Percentiles rank a stretch among this genome's conserved stretches.
phyloP scores from a whole-genome alignment of 2,329 filamentous ascomycete genomes.

The Fusarium sp. region DNA sequence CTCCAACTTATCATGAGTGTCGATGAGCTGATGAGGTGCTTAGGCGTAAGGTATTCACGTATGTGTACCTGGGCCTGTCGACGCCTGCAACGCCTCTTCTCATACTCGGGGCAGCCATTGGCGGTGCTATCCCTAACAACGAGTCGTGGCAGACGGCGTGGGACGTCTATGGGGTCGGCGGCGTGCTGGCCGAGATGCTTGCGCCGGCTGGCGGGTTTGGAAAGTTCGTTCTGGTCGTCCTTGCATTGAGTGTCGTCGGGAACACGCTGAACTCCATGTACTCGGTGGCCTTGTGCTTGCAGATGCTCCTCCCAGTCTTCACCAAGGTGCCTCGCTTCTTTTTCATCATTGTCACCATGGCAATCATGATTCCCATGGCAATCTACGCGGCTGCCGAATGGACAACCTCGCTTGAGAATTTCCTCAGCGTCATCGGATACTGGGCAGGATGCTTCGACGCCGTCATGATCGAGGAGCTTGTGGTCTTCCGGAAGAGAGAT shows the following conservation, averaged over 20 bases:
- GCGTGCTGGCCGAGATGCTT: constrained; percentile 49
- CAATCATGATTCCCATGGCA: constrained; percentile 57
- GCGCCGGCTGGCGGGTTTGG: constrained; percentile 48
- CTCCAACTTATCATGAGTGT: constrained; percentile 42
- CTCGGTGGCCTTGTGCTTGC: constrained; percentile 54
- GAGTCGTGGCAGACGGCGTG: constrained; percentile 47
- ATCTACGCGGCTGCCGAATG: constrained; percentile 57
- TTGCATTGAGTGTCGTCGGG: constrained; percentile 51
- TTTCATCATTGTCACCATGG: constrained; percentile 55
- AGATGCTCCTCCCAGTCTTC: constrained; percentile 57
- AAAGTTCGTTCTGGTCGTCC: constrained; percentile 50
- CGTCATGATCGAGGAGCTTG: constrained; percentile 56
- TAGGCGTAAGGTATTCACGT: constrained; percentile 39
- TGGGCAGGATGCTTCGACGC: constrained; percentile 60
- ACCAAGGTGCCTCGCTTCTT: constrained; percentile 56
- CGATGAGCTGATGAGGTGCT: constrained; percentile 50
- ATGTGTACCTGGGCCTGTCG: constrained; percentile 63
- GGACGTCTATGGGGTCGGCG: constrained; percentile 46
- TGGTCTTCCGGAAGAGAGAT: constrained; percentile 57
- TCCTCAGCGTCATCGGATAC: constrained; percentile 59
- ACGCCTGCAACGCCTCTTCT: constrained; percentile 48
- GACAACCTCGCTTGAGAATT: constrained; percentile 57
- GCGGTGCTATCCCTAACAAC: constrained; percentile 48
- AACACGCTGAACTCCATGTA: constrained; percentile 56
- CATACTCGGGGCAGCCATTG: constrained; percentile 56